Base-by-base conservation (phyloP, 2,329 filamentous ascomycete species). In the Emergomyces orientalis region DNA sequence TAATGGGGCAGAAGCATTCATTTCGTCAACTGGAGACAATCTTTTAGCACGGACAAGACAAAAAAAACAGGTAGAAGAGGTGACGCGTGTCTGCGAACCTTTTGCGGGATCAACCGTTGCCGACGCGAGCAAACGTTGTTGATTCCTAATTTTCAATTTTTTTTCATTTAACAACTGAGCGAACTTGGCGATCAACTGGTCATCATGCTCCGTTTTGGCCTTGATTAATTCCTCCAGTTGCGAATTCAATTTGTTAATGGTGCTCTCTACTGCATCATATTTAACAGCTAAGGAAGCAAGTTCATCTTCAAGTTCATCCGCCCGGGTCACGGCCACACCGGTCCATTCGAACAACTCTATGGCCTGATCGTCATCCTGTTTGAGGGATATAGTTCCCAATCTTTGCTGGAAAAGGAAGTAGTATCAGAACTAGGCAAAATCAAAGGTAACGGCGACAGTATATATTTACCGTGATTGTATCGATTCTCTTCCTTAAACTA, bases 61-160 rank as follows among this genome's bases (percentile, higher is more conserved):
- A 47, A 6, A 34, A 34, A 51, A 19, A 17, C 4, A n/a, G 30
- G 17, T 64, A 58, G 11, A 37, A 37, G 9, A 43, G 5, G 5
- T 5, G 14, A 2, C 3, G 22, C 22, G 45, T 25, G 14, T 41
- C 9, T 17, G 55, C 67, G 49, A 41, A 78, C 73, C 67, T 72
- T 72, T 74, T 32, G 66, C 67, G 32, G 69, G 67, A 67, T 82
- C 76, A 22, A 78, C 66, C 62, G 81, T 81, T 9, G 80, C 80
- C 37, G 77, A 75, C 19, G 79, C 78, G 17, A 86, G 70, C 6
- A 86, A 71, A 27, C 84, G 78, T 68, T 84, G 82, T 71, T 86
- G 83, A 67, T 86, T 84, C 59, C 85, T 75, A 58, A 87, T 86
- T 69, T 87, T 87, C 6, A 84, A 76, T 73, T 87, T 87, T 73